phyloP scores from a whole-genome alignment of 306 rosid species.

The Vigna unguiculata region DNA sequence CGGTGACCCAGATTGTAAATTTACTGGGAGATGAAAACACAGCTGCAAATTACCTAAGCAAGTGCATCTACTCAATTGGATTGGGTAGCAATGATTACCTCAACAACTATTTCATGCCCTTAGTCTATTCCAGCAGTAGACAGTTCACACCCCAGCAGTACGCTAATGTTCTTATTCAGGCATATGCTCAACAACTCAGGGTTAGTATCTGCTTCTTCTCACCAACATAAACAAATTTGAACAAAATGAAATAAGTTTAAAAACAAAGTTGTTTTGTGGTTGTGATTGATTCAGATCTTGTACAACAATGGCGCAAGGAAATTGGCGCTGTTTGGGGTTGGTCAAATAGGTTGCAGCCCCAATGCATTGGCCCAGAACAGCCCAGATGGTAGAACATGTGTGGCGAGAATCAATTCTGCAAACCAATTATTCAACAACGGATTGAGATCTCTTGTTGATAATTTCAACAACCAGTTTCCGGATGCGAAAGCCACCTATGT shows the following conservation, averaged over 20 bases:
- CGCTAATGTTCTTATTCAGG: conserved; percentile 71
- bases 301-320: conserved; percentile 91
- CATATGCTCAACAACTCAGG: conserved; percentile 66
- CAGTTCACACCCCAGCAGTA: conserved; percentile 76
- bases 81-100: conserved; percentile 97
- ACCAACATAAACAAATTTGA: no score
- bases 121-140: conserved; percentile 60
- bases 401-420: conserved; percentile 74
- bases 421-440: conserved; percentile 76
- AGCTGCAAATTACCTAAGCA: conserved; percentile 69
- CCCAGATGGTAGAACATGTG: conserved; percentile 83
- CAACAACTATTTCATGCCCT: conserved; percentile 96
- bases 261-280: neutral
- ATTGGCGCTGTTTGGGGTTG: conserved; percentile 84
- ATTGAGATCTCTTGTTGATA: conserved; percentile 69
- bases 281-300: conserved; percentile 56
- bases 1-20: conserved; percentile 75
- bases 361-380: conserved; percentile 82
- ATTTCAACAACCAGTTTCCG: conserved; percentile 63
- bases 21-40: conserved; percentile 62
- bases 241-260: neutral
- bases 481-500: conserved; percentile 77
- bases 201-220: conserved; percentile 42
- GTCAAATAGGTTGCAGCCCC: conserved; percentile 93
- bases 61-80: conserved; percentile 86